Evolutionary conservation across 257 asterid genomes (phyloP).

Genomic region (Solanum gandarillasii): DNA sequence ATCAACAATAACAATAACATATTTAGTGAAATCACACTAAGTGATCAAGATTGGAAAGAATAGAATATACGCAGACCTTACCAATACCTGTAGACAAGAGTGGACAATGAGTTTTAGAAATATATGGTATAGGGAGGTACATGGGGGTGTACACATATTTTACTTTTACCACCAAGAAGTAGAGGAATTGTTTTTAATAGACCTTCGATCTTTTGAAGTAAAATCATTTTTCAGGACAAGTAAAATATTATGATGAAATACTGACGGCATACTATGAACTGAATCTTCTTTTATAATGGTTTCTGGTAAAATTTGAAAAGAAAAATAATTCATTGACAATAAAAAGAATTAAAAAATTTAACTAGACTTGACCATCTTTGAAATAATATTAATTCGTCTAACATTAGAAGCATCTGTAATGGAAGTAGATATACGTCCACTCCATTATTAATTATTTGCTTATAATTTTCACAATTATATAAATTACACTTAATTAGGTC

Average conservation of each 20-base stretch:
- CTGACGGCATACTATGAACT: not conserved
- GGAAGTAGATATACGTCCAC: constrained; percentile 25
- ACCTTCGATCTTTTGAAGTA: not conserved
- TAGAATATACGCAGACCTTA: no score
- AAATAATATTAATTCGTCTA: not conserved
- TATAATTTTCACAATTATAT: constrained; percentile 11
- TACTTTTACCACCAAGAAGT: not conserved
- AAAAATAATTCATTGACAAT: not conserved
- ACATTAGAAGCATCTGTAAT: constrained; percentile 5
- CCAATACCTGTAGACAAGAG: not conserved
- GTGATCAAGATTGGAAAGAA: no score
- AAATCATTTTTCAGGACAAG: not conserved
- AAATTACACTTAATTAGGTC: constrained; percentile 12
- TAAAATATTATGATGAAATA: not conserved
- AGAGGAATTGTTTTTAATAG: not conserved
- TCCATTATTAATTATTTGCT: not conserved
- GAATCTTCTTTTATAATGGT: not conserved
- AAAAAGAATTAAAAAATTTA: not conserved
- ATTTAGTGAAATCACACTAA: not conserved
- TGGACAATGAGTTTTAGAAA: not conserved
- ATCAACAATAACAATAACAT: no score
- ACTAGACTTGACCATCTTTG: not conserved
- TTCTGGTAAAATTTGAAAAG: not conserved
- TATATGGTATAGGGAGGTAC: not conserved
- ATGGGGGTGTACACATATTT: rapidly evolving